Percentiles rank a stretch among this genome's conserved stretches.
These are phyloP conservation scores for Margaritispora aquatica DNA, from an alignment of 495 filamentous ascomycete genomes.

Conservation along the genomic window DNA sequence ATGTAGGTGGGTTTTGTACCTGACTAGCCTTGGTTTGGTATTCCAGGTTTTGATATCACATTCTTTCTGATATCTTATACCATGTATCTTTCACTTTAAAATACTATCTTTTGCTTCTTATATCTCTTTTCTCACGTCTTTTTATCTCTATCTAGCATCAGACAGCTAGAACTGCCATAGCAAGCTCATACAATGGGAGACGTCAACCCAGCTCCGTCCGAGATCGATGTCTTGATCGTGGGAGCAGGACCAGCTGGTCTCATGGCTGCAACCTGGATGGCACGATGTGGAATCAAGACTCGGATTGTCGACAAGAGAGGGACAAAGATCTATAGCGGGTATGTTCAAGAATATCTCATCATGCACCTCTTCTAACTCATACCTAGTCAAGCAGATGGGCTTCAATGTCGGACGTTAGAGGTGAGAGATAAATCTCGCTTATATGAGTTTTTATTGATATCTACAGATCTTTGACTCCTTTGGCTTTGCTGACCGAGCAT, in stretches of 20 bases:
- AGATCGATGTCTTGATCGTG: constrained; percentile 51
- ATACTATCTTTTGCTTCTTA: too few species aligned
- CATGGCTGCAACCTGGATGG: constrained; percentile 58
- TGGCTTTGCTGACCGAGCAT: constrained; percentile 52
- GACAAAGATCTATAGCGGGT: constrained; percentile 45
- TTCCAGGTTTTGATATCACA: too few species aligned
- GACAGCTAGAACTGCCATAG: too few species aligned
- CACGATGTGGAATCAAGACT: constrained; percentile 50
- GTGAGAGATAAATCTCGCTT: neutral
- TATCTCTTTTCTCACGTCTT: too few species aligned
- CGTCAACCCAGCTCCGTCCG: constrained; percentile 3
- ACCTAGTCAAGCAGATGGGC: constrained; percentile 49
- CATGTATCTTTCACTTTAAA: too few species aligned
- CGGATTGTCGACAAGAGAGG: constrained; percentile 56
- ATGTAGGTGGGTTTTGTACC: too few species aligned
- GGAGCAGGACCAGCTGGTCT: constrained; percentile 63
- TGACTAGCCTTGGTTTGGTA: too few species aligned
- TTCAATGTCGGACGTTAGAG: constrained; percentile 29
- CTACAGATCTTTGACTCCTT: constrained; percentile 49
- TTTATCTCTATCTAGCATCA: too few species aligned
- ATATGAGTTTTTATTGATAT: neutral
- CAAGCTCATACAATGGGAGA: too few species aligned
- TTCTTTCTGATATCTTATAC: too few species aligned
- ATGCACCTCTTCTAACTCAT: neutral
- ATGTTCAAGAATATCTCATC: neutral